These are phyloP conservation scores for Micractinium sp. DNA, from an alignment of 139 green algal species.

Conservation along the genomic window DNA sequence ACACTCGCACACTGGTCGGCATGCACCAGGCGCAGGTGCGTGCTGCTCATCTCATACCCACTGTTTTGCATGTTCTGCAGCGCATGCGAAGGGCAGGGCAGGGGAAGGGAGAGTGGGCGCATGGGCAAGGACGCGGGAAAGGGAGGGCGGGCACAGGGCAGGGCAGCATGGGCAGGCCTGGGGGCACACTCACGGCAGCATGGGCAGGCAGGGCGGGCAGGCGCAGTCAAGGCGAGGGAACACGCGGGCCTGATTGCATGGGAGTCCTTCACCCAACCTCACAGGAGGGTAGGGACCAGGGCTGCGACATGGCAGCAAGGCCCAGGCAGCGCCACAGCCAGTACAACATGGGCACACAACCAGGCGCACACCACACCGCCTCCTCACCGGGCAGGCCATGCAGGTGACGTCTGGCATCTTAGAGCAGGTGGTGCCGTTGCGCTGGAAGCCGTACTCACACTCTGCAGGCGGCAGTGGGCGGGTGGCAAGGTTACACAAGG, in stretches of 20 bases:
- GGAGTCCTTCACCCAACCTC: too few species aligned
- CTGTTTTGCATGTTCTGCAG: constrained; percentile 16
- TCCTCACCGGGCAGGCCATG: constrained; percentile 58
- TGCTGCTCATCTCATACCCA: constrained; percentile 33
- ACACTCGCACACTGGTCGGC: constrained; percentile 63
- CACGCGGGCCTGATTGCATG: too few species aligned
- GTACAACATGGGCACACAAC: too few species aligned
- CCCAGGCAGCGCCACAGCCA: too few species aligned
- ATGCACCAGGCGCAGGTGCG: constrained; percentile 67
- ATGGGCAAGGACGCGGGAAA: background rate
- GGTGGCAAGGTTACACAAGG: background rate
- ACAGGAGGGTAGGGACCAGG: too few species aligned
- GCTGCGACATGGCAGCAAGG: too few species aligned
- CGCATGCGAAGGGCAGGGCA: too few species aligned
- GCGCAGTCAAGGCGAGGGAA: too few species aligned
- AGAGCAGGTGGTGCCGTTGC: background rate
- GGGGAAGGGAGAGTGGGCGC: background rate
- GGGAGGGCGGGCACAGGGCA: background rate
- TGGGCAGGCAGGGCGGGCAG: too few species aligned
- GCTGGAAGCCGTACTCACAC: constrained; percentile 81
- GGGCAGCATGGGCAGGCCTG: background rate
- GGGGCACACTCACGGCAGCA: too few species aligned
- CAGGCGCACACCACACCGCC: background rate
- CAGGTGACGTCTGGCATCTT: constrained; percentile 15
- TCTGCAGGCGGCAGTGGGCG: constrained; percentile 28